Conservation (phyloP, 2,329 filamentous ascomycete genomes). For the Plenodomus biglobosus region DNA sequence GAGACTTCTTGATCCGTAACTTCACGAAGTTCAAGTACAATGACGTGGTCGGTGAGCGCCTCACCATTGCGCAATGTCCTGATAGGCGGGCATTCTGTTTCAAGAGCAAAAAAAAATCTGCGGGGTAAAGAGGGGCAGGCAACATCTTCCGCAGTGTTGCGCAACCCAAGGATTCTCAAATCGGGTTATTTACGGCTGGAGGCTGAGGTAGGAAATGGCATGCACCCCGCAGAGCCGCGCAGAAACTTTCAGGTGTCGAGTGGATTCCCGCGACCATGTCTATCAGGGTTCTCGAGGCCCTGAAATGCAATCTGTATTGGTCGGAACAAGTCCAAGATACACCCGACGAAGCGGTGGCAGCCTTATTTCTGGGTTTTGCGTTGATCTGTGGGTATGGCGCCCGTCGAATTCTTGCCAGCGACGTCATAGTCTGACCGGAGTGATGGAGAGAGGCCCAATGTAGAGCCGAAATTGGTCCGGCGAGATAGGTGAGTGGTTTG, state of each 20-base stretch:
- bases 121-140: conserved; percentile 4
- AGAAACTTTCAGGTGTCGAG: neutral
- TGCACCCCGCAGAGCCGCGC: conserved; percentile 6
- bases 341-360: neutral
- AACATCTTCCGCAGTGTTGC: conserved; percentile 4
- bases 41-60: conserved; percentile 30
- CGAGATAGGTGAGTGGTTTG: neutral
- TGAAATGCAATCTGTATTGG: neutral
- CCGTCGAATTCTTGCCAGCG: neutral
- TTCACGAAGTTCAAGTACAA: neutral
- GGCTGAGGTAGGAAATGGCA: conserved; percentile 5
- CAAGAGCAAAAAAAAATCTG: neutral
- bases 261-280: conserved; percentile 1
- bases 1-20: no score
- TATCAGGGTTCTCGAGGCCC: neutral
- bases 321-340: neutral
- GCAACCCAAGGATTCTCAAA: neutral
- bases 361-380: neutral
- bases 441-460: neutral
- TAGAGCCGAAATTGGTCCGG: neutral
- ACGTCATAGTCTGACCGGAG: neutral
- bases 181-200: neutral
- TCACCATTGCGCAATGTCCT: conserved; percentile 6
- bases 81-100: conserved; percentile 2
- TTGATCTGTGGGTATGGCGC: neutral